Conservation (phyloP, 352 stramenopile genomes). For the Phytophthora sojae region DNA sequence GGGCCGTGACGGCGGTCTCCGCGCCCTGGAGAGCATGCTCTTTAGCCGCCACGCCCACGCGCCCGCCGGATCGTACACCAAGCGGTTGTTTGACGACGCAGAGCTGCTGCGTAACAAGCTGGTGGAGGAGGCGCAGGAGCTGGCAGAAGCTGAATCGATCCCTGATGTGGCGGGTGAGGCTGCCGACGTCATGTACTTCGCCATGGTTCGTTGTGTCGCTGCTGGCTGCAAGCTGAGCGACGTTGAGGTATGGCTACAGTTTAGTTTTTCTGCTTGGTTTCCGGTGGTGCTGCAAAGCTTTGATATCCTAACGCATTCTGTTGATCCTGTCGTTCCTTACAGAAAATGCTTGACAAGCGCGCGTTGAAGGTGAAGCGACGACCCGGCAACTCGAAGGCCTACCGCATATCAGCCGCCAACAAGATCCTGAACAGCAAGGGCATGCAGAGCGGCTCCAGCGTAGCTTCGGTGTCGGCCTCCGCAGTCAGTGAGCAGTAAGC, state of each 20-base stretch:
- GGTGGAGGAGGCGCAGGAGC: slow-evolving; percentile 96
- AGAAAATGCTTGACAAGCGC: slow-evolving; percentile 92
- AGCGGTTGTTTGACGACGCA: slow-evolving; percentile 94
- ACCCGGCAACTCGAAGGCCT: slow-evolving; percentile 88
- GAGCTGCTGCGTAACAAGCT: slow-evolving; percentile 95
- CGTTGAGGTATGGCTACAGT: slow-evolving; percentile 66
- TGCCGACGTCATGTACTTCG: slow-evolving; percentile 97
- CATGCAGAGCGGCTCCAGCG: slow-evolving; percentile 18
- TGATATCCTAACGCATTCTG: slow-evolving; percentile 17
- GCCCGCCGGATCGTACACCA: slow-evolving; percentile 96
- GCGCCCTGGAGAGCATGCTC: slow-evolving; percentile 92
- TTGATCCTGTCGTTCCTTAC: not conserved
- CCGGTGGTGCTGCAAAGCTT: slow-evolving; percentile 8
- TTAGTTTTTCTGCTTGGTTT: slow-evolving; percentile 5
- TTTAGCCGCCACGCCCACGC: slow-evolving; percentile 86
- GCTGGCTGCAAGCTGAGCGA: slow-evolving; percentile 94
- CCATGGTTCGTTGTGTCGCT: slow-evolving; percentile 93
- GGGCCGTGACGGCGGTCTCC: slow-evolving; percentile 87
- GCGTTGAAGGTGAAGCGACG: slow-evolving; percentile 93
- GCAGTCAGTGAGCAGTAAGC: slow-evolving; percentile 16
- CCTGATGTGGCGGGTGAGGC: slow-evolving; percentile 94
- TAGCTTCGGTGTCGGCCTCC: slow-evolving; percentile 15
- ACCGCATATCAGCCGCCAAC: slow-evolving; percentile 84
- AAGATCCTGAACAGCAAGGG: slow-evolving; percentile 70
- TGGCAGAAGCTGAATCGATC: slow-evolving; percentile 87